Base-by-base conservation (phyloP, 1,139 yeast species). In the Yamadazyma mexicana region DNA sequence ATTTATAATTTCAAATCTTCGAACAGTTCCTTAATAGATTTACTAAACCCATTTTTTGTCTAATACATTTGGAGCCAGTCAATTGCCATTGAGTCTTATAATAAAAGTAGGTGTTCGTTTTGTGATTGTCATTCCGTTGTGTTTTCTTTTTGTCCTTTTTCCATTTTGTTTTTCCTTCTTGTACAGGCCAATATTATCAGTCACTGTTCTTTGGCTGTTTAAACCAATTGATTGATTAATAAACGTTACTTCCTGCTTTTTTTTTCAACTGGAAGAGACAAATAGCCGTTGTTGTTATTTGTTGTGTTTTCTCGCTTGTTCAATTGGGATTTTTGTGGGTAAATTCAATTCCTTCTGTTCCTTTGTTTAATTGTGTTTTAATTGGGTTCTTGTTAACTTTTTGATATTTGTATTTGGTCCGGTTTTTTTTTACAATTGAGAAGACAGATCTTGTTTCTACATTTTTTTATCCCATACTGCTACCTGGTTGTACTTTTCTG, bases 391-490 rank as follows among this genome's bases (percentile, higher is more conserved):
- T 30, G n/a, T 17, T 6, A 5, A n/a, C n/a, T 18, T 15, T 18
- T 18, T 30, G 12, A 26, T 26, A 25, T 33, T 26, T 33, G 12
- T 34, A 27, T 27, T 16, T 26, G 29, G 29, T 26, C 25, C 12
- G 22, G 22, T 5, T 20, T 20, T 20, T 20, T 20, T 20, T 20
- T 20, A 20, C 22, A 20, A 8, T 20, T 8, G 22, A 20, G 22
- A 20, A 17, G n/a, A 30, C 17, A 24, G 23, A 18, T 8, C n/a
- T 30, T 18, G 33, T 18, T 18, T 30, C 17, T 14, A 29, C 14
- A 5, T 17, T 20, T 20, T 20, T 20, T 20, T 20, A 20, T 20
- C 8, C 22, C 22, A 20, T 20, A 20, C 22, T 20, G 8, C 8
- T 20, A 8, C 8, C 22, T 8, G 22, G 22, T 20, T 20, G 5